Evolutionary conservation across 2,329 filamentous ascomycete genomes (phyloP).

Genomic region (Ophiostoma sp.): DNA sequence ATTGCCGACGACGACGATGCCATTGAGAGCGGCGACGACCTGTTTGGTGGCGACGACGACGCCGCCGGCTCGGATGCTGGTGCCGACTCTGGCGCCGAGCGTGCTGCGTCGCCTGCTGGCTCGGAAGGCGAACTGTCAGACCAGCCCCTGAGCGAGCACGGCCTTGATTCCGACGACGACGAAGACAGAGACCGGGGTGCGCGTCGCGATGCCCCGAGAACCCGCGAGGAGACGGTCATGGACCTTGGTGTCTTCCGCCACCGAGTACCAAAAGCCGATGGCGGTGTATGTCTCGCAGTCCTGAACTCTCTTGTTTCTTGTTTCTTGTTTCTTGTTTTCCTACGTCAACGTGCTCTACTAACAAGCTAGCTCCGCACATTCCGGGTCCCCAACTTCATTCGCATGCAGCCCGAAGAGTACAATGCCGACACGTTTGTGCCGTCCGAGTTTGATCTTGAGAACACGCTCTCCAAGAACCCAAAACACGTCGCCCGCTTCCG

Average conservation of each 20-base stretch:
- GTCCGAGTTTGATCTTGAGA: constrained; percentile 48
- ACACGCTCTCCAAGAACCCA: constrained; percentile 50
- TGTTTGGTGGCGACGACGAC: constrained; percentile 31
- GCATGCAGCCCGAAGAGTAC: constrained; percentile 63
- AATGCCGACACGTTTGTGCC: constrained; percentile 61
- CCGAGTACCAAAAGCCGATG: constrained; percentile 53
- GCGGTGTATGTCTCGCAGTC: neutral
- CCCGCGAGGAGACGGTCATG: constrained; percentile 53
- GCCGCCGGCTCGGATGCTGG: constrained; percentile 57
- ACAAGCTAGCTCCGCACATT: constrained; percentile 57
- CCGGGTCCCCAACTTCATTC: constrained; percentile 67
- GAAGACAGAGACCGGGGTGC: constrained; percentile 37
- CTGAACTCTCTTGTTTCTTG: neutral
- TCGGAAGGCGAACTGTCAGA: constrained; percentile 59
- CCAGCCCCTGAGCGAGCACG: constrained; percentile 58
- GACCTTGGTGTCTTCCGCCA: constrained; percentile 63
- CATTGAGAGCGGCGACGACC: constrained; percentile 24
- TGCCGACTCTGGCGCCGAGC: constrained; percentile 36
- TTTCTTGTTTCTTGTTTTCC: neutral
- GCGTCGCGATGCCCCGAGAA: constrained; percentile 40
- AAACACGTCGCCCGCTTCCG: constrained; percentile 65
- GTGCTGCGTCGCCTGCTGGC: constrained; percentile 52
- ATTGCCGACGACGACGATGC: constrained; percentile 19
- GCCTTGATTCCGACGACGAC: constrained; percentile 49
- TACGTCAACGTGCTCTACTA: neutral